Percentiles rank a stretch among this genome's conserved stretches.
Conservation (phyloP, 129 eudicot species). For the Cynara cardunculus region DNA sequence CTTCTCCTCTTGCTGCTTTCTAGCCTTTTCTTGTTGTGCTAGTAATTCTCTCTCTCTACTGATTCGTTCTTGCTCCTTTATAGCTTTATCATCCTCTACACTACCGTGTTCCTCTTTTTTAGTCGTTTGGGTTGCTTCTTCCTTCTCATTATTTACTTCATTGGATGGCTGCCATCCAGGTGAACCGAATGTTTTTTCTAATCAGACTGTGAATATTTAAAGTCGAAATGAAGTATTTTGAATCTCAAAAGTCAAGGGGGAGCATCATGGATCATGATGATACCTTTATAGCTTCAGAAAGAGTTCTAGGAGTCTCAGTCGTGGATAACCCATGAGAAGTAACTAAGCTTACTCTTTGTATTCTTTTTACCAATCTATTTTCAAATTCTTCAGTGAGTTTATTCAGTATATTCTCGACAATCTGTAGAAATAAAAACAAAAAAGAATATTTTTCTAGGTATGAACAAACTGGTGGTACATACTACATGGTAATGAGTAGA, state of each 20-base stretch:
- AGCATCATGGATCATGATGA: neutral
- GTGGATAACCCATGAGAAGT: conserved; percentile 20
- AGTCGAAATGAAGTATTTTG: neutral
- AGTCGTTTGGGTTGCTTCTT: conserved; percentile 5
- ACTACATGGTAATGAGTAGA: conserved; percentile 6
- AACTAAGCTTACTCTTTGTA: conserved; percentile 25
- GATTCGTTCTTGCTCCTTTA: conserved; percentile 14
- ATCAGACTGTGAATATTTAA: conserved; percentile 9
- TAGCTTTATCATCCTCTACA: conserved; percentile 7
- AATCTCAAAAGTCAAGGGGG: neutral
- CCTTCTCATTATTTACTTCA: conserved; percentile 18
- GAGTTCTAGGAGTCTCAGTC: conserved; percentile 10
- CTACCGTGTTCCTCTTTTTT: conserved; percentile 12
- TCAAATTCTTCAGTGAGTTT: conserved; percentile 70
- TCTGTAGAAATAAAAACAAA: conserved; percentile 34
- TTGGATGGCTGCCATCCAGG: neutral
- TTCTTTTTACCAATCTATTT: conserved; percentile 40
- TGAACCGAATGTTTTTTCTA: neutral
- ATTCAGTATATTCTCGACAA: conserved; percentile 59
- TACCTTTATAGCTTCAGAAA: conserved; percentile 26
- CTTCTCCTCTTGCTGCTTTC: conserved; percentile 16
- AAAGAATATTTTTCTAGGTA: neutral
- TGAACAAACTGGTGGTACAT: neutral
- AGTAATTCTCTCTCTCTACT: conserved; percentile 14
- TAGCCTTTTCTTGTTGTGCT: conserved; percentile 18